Base-by-base conservation (phyloP, 129 eudicot species). In the Helichrysum umbraculigerum region DNA sequence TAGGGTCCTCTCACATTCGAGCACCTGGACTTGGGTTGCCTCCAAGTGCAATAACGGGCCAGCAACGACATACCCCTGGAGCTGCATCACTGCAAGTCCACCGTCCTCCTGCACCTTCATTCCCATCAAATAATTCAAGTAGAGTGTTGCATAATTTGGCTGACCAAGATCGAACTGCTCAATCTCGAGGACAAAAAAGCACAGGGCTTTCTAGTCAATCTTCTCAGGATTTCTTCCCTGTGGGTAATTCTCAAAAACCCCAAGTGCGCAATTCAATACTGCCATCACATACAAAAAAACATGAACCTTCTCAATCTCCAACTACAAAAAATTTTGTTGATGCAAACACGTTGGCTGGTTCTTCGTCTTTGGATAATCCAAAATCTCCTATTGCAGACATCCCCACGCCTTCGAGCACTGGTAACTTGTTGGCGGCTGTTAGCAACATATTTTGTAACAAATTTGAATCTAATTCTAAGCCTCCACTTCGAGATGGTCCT, bases 391-490 rank as follows among this genome's bases (percentile, higher is more conserved):
- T 47, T 72, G 66, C 70, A 47, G 86, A 88, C 72, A 68, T 60
- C 22, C 69, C 75, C 22, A 84, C 76, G 11, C 89, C 85, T 73
- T 70, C 81, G 9, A 83, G 75, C 76, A 76, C 91, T 9, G 88
- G 87, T 72, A 82, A 73, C 72, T 35, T 83, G 80, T 81, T 88
- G 66, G 79, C 85, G 76, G 86, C 96, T 80, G 87, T 84, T 60
- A 81, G 89, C 79, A 87, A 81, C 76, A 67, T 81, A 59, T 76
- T 79, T 15, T 72, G 81, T 58, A 81, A 72, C 66, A 79, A 66
- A 19, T 76, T 41, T 41, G 47, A 41, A 61, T 59, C 64, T 37
- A 65, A 25, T 32, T 51, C 66, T 37, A 82, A 69, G 67, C 81
- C 85, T 33, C 64, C 83, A 39, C 66, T 71, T 70, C 86, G 82